Conservation (phyloP, 805 yeast species). For the Saccharomyces cerevisiae region DNA sequence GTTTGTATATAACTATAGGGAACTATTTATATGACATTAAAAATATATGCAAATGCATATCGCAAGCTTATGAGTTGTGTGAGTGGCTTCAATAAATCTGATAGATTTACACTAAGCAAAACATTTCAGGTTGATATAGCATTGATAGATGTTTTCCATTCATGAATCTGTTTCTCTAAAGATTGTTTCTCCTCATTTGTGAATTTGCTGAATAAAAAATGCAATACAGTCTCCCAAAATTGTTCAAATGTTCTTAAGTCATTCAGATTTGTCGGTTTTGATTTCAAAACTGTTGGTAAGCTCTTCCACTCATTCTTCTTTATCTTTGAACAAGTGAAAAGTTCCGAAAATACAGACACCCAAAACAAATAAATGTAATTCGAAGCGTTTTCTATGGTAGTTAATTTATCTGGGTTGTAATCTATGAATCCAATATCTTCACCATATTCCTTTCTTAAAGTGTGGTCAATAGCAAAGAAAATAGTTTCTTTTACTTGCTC, state of each 20-base stretch:
- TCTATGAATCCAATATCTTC: constrained; percentile 45
- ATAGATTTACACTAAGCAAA: neutral
- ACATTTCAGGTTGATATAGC: neutral
- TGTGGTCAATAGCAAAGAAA: constrained; percentile 40
- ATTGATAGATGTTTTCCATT: neutral
- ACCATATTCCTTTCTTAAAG: constrained; percentile 49
- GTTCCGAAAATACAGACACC: constrained; percentile 50
- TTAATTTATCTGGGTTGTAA: constrained; percentile 34
- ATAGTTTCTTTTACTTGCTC: constrained; percentile 37
- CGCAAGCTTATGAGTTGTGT: neutral
- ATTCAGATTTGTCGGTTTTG: constrained; percentile 25
- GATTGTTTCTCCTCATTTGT: neutral
- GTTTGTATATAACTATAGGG: neutral
- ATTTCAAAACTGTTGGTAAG: constrained; percentile 15
- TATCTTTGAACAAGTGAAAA: constrained; percentile 30
- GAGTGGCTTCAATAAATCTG: neutral
- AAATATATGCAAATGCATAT: neutral
- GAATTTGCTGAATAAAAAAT: neutral
- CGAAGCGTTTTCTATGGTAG: constrained; percentile 37
- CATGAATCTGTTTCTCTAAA: neutral
- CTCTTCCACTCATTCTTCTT: constrained; percentile 21
- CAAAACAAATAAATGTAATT: constrained; percentile 39
- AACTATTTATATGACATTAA: neutral
- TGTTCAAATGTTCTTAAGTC: constrained; percentile 35
- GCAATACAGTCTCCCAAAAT: constrained; percentile 39